A percentile compares a stretch with the other conserved stretches of the same genome.
Evolutionary conservation across 768 basidiomycete genomes (phyloP).

Genomic region (Podaxis carcinomalis): DNA sequence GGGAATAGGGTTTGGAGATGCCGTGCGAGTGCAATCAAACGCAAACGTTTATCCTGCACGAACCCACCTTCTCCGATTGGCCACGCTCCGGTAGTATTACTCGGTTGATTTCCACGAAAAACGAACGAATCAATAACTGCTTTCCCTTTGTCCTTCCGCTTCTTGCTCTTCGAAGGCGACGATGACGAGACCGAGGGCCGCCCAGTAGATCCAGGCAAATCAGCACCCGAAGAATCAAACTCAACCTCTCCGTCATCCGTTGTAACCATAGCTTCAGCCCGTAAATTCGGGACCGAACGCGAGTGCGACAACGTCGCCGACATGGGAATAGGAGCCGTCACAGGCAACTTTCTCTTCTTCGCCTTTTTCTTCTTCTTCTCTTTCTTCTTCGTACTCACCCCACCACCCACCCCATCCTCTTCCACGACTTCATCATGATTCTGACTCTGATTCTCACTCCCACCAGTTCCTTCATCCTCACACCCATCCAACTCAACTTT

Average conservation of each 20-base stretch:
- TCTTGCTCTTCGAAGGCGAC: neutral
- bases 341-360: conserved; percentile 11
- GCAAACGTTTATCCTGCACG: conserved; percentile 28
- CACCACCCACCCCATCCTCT: conserved; percentile 10
- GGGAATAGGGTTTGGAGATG: conserved; percentile 56
- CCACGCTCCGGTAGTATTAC: conserved; percentile 4
- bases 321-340: neutral
- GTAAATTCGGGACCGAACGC: conserved; percentile 14
- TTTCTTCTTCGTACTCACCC: conserved; percentile 10
- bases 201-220: neutral
- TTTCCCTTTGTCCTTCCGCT: neutral
- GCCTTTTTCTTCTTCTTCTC: conserved; percentile 11
- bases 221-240: neutral
- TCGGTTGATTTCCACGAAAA: conserved; percentile 4
- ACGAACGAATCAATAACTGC: neutral
- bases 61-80: neutral
- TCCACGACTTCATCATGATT: neutral
- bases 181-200: neutral
- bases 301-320: conserved; percentile 10
- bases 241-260: neutral
- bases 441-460: neutral
- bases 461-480: conserved; percentile 1
- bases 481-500: conserved; percentile 13
- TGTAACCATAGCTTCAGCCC: neutral
- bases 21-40: conserved; percentile 50